Evolutionary conservation across 1,284 basidiomycete species (phyloP), one percentile per base, ranked within the genome.

Genomic region (Neotropicomus parvogracilis): DNA sequence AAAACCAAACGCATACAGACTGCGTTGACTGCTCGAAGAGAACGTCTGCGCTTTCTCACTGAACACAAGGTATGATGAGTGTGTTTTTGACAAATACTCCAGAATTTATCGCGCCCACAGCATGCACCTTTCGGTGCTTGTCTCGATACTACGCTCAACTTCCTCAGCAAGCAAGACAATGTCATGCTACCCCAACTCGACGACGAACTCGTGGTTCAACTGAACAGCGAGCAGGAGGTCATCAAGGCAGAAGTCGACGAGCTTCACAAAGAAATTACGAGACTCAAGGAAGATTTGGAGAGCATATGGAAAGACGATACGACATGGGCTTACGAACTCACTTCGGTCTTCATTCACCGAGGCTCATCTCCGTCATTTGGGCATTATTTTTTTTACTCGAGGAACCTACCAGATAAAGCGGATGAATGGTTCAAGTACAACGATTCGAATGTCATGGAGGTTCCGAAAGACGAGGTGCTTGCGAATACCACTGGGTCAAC

Each of bases 401-500:
- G 91, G 36, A 78, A 91, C 62, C 72, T 92, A 19, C 90, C 90
- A 0, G 75, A 80, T 26, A 70, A 81, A 14, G 81, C 84, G 6
- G 84, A 94, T 51, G 77, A 81, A 40, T 97, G 92, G 91, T 92
- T 94, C 78, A 97, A 95, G 69, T 97, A 94, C 71, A 95, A 95
- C 64, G 93, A 95, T 64, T 89, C 90, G 35, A 81, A 79, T 49
- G 90, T 97, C 8, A 78, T 80, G 4, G 73, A 79, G 20, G 85
- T 88, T 2, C 65, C 72, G n/a, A 88, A 88, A 65, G 79, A 80
- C 5, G 88, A 91, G 58, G 85, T 91, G 5, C 70, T 91, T 38
- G 82, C 80, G 16, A 85, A 91, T 69, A 88, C 87, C 29, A 89
- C 88, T 16, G 87, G 86, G 16, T 84, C 79, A 13, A 90, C 81